Evolutionary conservation across 2,329 filamentous ascomycete species (phyloP), one percentile per base, ranked within the genome.

Genomic region (Colletotrichum sp.): DNA sequence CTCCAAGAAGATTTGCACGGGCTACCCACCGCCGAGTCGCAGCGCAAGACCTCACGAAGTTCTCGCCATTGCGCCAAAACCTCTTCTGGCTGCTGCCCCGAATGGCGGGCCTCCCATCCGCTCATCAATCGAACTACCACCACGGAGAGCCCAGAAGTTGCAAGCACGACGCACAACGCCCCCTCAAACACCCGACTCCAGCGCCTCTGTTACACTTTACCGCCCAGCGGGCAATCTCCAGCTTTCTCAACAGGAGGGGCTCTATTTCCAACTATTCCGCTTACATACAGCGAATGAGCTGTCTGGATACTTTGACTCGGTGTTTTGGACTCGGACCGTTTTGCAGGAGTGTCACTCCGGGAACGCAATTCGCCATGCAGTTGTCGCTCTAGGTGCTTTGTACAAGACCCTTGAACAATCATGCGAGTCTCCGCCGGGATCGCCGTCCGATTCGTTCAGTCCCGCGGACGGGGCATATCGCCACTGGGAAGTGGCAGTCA

Each of bases 341-440:
- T 82, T 94, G 12, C 90, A 92, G 78, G 91, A 92, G 81, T 93
- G 91, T 68, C 91, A 94, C 78, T 86, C 87, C 1, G 90, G 93
- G 79, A 85, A 88, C 15, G 88, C 92, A 30, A 91, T 94, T 74
- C 89, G 90, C 15, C 91, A 94, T 81, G 91, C 92, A 13, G 91
- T 94, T 12, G 88, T 94, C 28, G 93, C 92, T 11, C 85, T 94
- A 9, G 92, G 92, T 19, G 91, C 92, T 5, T 84, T 94, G 52
- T 93, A 94, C 82, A 93, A 93, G 82, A 93, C 91, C 1, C 82
- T 93, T 8, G 92, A 93, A 73, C 89, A 91, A 80, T 87, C 88
- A 7, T 87, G 87, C 27, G 89, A 90, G 77, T 88, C 88, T 3
- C 86, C 88, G 3, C 88, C 88, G 4, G 82, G 84, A 8, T 90